Evolutionary conservation across 139 green algal genomes (phyloP).

Genomic region (Axilococcus clingmanii): DNA sequence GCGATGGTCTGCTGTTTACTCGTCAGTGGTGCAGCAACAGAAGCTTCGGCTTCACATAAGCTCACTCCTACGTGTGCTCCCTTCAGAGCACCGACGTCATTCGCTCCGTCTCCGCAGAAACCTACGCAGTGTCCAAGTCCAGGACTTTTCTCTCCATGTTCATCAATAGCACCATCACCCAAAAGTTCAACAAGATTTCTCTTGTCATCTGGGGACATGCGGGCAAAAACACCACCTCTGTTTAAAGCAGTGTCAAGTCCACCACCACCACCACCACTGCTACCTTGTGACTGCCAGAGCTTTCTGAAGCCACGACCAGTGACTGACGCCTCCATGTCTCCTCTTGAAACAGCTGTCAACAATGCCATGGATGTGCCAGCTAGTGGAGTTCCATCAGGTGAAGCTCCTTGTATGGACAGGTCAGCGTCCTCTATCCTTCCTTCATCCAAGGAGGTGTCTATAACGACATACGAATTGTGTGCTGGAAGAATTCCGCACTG

Average conservation of each 20-base stretch:
- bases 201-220: conserved; percentile 88
- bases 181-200: conserved; percentile 67
- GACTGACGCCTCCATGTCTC: conserved; percentile 41
- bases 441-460: conserved; percentile 8
- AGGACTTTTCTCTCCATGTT: conserved; percentile 31
- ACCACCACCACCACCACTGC: conserved; percentile 46
- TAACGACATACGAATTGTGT: conserved; percentile 14
- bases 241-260: conserved; percentile 48
- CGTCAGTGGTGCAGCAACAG: conserved; percentile 82
- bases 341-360: conserved; percentile 34
- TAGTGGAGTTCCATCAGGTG: conserved; percentile 2
- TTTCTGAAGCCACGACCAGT: conserved; percentile 53
- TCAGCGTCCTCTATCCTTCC: conserved; percentile 14
- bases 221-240: conserved; percentile 67
- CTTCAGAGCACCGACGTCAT: conserved; percentile 95
- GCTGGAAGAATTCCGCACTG: conserved; percentile 74
- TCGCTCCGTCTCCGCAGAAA: conserved; percentile 96
- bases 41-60: conserved; percentile 76
- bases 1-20: conserved; percentile 57
- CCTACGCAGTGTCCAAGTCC: conserved; percentile 42
- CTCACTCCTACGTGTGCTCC: conserved; percentile 69
- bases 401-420: conserved; percentile 31
- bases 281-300: conserved; percentile 19
- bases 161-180: conserved; percentile 44
- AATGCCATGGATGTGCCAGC: background rate